Percentiles rank a stretch among this genome's conserved stretches.
Evolutionary conservation across 2,329 filamentous ascomycete genomes (phyloP).

Genomic region (Aquanectria penicillioides): DNA sequence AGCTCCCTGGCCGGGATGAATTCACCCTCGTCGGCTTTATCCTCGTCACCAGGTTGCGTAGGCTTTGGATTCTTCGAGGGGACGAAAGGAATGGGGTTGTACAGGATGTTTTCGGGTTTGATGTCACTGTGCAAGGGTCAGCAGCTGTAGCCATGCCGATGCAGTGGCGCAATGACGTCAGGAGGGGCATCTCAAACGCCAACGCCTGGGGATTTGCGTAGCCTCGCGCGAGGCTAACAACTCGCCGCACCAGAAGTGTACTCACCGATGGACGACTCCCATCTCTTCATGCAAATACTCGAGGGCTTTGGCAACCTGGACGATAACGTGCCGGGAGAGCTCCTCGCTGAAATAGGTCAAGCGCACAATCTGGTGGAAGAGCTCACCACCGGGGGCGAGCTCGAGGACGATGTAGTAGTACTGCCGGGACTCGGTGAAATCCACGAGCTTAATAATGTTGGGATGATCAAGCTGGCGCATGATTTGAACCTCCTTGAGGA

Average conservation of each 20-base stretch:
- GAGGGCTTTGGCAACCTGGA: conserved; percentile 92
- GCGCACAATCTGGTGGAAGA: conserved; percentile 98
- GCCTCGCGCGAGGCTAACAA: neutral
- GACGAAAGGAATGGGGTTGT: conserved; percentile 84
- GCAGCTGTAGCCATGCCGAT: conserved; percentile 27
- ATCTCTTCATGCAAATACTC: conserved; percentile 95
- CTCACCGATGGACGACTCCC: conserved; percentile 96
- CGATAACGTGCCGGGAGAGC: conserved; percentile 91
- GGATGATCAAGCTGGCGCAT: conserved; percentile 98
- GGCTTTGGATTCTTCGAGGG: conserved; percentile 85
- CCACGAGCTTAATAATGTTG: conserved; percentile 92
- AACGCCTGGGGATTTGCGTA: conserved; percentile 4
- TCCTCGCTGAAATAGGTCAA: conserved; percentile 99
- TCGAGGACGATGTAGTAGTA: conserved; percentile 99
- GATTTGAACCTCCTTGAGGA: conserved; percentile 97
- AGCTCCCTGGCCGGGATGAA: conserved; percentile 83
- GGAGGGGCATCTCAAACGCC: conserved; percentile 37
- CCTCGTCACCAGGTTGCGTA: conserved; percentile 87
- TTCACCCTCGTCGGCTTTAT: conserved; percentile 96
- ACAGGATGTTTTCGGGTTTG: conserved; percentile 97
- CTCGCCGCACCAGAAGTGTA: conserved; percentile 25
- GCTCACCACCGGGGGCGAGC: conserved; percentile 91
- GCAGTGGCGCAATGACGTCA: conserved; percentile 41
- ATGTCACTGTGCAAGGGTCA: conserved; percentile 75
- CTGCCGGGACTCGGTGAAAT: conserved; percentile 92